Base-by-base conservation (phyloP, 1,139 yeast genomes). In the Candida sanyaensis region DNA sequence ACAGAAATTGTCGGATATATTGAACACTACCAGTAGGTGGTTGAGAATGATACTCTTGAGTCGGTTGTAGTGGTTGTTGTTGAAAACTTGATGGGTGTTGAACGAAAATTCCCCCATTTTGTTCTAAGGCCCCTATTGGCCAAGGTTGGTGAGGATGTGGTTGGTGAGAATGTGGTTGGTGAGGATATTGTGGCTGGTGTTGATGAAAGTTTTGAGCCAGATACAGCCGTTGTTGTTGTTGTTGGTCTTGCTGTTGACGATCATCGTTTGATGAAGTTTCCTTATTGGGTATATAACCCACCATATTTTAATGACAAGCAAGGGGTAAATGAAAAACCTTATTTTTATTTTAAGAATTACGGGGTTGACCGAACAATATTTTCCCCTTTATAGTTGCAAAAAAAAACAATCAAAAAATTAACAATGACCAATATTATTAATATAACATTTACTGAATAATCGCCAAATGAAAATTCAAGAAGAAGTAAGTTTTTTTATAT, bases 1-100 rank as follows among this genome's bases (percentile, higher is more conserved):
- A 49, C 38, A 42, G 50, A 42, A 48, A 48, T 11, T 50, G 55
- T 36, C 55, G 36, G 8, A 50, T 50, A 43, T 41, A 51, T 30
- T 51, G 52, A 8, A 50, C 23, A 30, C 29, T 49, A 13, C 45
- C 45, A 38, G 38, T 44, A n/a, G 45, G 46, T 23, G 44, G 40
- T 27, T 43, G 37, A 8, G 29, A 37, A 27, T 26, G 45, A 13
- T 27, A 13, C 21, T 30, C 43, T 31, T 23, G 45, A 24, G 2
- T 31, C 33, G 13, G 32, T 27, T 27, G 40, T 26, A 34, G 28
- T 26, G 36, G 37, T 42, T 26, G 17, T 6, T 13, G 37, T 17
- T 29, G 46, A 6, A 37, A 37, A 13, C 7, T 34, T 38, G 13
- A 42, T 30, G 30, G 42, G 10, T 30, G 46, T 30, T 32, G 41